Evolutionary conservation across 768 basidiomycete genomes (phyloP), one percentile per base, ranked within the genome.

Genomic region (Kwoniella dendrophila): DNA sequence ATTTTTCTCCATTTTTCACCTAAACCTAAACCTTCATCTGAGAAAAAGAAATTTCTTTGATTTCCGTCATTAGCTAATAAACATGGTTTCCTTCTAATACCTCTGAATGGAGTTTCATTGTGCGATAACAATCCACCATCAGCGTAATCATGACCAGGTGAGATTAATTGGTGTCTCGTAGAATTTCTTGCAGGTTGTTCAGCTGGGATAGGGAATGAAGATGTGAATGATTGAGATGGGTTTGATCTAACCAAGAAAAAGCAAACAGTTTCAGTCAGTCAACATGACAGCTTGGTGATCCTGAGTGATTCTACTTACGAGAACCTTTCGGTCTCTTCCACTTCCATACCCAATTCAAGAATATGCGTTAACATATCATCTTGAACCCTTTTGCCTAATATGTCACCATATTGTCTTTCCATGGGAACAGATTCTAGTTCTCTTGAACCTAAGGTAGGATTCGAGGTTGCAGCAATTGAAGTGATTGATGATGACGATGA

Each of bases 311-410:
- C 24, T n/a, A 60, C 71, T 69, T 38, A 78, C 71, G 34, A 61
- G 56, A 62, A 71, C 38, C 69, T 52, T 53, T 76, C 75, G 22
- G 64, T 52, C 55, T 78, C 75, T 45, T 78, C 77, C 8, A 78
- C 71, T 36, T 75, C 73, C 77, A 78, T 75, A 1, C 77, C 75
- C 4, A 78, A 62, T 59, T 78, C 75, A 3, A 73, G 52, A 48
- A 78, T 67, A 32, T 62, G 33, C 3, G 60, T 69, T n/a, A 63
- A 44, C 26, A 70, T 44, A n/a, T 60, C 67, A 14, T 62, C 44
- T 16, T 33, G 45, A 11, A 50, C 45, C 18, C 48, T 51, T 14
- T 32, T 27, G 26, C 38, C 33, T n/a, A 38, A n/a, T 7, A 20
- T 14, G 12, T 26, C 24, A 29, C 26, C 24, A 24, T 29, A 32